Conservation (phyloP, 176 grass and related monocot species). For the Pharus latifolius region DNA sequence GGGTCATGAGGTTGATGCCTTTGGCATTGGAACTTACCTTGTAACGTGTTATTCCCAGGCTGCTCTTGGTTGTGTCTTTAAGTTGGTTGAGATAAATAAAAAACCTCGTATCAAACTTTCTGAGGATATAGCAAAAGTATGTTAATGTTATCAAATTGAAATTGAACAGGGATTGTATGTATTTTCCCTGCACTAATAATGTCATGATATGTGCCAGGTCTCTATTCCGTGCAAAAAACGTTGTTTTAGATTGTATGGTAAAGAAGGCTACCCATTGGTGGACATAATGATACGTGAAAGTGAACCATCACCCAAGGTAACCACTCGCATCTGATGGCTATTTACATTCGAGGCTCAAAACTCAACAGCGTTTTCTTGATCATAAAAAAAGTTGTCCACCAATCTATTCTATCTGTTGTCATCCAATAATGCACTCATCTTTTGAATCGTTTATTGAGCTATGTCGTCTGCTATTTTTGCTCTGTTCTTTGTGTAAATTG, state of each 20-base stretch:
- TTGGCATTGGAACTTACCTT: constrained; percentile 87
- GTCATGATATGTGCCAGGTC: constrained; percentile 36
- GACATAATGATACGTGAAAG: constrained; percentile 87
- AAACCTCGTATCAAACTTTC: constrained; percentile 95
- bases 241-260: constrained; percentile 88
- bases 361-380: constrained; percentile 1
- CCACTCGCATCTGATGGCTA: background rate
- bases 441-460: background rate
- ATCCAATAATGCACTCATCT: background rate
- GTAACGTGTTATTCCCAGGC: constrained; percentile 96
- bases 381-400: background rate
- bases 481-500: constrained; percentile 15
- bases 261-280: constrained; percentile 83
- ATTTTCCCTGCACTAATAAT: background rate
- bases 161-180: background rate
- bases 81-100: constrained; percentile 94
- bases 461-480: background rate
- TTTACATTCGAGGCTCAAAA: constrained; percentile 3
- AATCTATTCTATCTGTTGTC: background rate
- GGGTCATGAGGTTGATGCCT: constrained; percentile 90
- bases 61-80: constrained; percentile 97
- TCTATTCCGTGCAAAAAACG: constrained; percentile 96
- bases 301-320: constrained; percentile 81
- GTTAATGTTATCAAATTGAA: background rate
- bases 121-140: constrained; percentile 93